Evolutionary conservation across 768 basidiomycete species (phyloP), one percentile per base, ranked within the genome.

Genomic region (Panellus pusillus): DNA sequence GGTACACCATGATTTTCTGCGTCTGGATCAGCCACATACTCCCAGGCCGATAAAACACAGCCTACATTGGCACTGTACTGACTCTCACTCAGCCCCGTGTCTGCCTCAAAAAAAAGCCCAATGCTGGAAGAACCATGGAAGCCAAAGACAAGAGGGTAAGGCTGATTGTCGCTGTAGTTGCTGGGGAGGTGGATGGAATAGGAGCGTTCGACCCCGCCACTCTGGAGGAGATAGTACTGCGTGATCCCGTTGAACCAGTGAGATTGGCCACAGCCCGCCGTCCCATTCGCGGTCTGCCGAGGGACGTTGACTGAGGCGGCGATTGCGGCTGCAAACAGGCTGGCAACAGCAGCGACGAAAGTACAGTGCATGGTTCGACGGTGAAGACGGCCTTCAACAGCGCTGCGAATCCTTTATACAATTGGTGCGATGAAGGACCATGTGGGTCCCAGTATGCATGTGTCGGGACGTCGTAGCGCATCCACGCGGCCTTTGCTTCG

Each of bases 1-100:
- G 56, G 20, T 57, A 57, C 9, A 57, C 45, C 50, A 57, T 57
- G 35, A 57, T 57, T 46, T 52, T 57, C 46, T 57, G 17, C n/a
- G n/a, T 14, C 20, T 28, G 1, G 7, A 28, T 42, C 42, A 27
- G 32, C 4, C 13, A 1, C 17, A 35, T 35, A 14, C 38, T 6
- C 24, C 24, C 6, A 6, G 24, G 28, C 24, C 9, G 6, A 13
- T 18, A 32, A 18, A 38, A 24, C 32, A 40, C 12, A 6, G 13
- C 52, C 28, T 44, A 53, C 52, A 8, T 11, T 31, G 15, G 47
- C 24, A n/a, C 39, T 54, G 12, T 54, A 54, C 11, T 54, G 36
- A 7, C 54, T 50, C 42, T 17, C 43, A 27, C 56, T 57, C 32
- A 53, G 19, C 15, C 47, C 39, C 38, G 51, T 47, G 35, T 57